phyloP scores from a whole-genome alignment of 2,329 filamentous ascomycete genomes.

The Allantophomopsis lycopodina region DNA sequence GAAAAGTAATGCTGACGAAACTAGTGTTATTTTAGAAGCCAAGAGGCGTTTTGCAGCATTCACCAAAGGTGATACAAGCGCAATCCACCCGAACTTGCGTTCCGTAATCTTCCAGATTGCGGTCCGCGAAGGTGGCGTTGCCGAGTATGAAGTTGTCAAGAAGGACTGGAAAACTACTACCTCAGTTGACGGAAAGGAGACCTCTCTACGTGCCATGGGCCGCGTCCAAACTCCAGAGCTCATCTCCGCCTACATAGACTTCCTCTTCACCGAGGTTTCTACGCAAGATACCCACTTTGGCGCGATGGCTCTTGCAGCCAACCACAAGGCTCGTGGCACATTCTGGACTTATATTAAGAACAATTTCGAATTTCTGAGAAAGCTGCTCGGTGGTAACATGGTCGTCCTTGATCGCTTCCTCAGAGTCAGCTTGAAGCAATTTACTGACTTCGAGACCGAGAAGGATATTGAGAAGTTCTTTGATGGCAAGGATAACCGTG shows the following conservation, averaged over 20 bases:
- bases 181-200: constrained; percentile 83
- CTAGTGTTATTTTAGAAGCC: constrained; percentile 57
- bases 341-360: constrained; percentile 80
- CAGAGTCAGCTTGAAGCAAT: constrained; percentile 63
- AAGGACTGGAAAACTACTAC: constrained; percentile 73
- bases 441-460: constrained; percentile 54
- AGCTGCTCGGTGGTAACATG: constrained; percentile 65
- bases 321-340: constrained; percentile 55
- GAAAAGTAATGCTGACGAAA: constrained; percentile 9
- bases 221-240: constrained; percentile 51
- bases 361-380: constrained; percentile 64
- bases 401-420: constrained; percentile 85
- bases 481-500: constrained; percentile 68
- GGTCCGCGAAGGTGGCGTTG: constrained; percentile 51
- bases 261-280: constrained; percentile 76
- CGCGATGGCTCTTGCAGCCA: constrained; percentile 57
- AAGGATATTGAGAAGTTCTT: constrained; percentile 80
- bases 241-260: constrained; percentile 51
- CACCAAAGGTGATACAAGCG: constrained; percentile 49
- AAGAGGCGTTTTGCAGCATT: constrained; percentile 71
- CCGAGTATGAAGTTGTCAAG: constrained; percentile 64
- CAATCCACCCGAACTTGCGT: constrained; percentile 73
- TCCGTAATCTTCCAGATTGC: constrained; percentile 68
- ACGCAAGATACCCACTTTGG: constrained; percentile 81
- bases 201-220: constrained; percentile 65